phyloP scores from a whole-genome alignment of 139 green algal genomes.

The Pleodorina starrii region DNA sequence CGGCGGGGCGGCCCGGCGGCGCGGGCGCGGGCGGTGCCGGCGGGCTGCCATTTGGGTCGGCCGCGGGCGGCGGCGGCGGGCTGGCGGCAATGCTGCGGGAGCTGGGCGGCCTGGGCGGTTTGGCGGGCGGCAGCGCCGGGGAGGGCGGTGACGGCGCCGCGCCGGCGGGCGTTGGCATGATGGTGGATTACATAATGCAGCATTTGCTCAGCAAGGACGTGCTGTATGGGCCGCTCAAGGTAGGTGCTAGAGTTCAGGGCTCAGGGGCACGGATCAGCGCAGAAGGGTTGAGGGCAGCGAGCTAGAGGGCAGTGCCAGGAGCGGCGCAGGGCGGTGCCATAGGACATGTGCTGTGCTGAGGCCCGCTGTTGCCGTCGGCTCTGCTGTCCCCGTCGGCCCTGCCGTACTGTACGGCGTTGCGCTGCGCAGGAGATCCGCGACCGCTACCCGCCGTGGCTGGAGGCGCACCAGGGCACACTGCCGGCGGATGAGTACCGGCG shows the following conservation, averaged over 20 bases:
- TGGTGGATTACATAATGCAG: conserved; percentile 88
- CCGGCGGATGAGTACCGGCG: conserved; percentile 66
- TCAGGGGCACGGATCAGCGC: no score
- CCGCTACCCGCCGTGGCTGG: conserved; percentile 88
- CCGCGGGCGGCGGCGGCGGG: background rate
- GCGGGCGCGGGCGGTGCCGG: background rate
- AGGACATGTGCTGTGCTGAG: no score
- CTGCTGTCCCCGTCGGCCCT: no score
- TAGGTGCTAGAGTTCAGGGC: no score
- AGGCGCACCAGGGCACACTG: conserved; percentile 60
- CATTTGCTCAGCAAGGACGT: conserved; percentile 93
- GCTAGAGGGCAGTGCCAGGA: no score
- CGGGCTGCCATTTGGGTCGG: conserved; percentile 1
- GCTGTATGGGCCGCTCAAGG: conserved; percentile 88
- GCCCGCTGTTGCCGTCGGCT: no score
- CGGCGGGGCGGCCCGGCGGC: background rate
- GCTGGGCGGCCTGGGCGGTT: conserved; percentile 11
- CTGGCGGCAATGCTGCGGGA: background rate
- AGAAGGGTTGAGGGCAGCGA: no score
- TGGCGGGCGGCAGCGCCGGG: background rate
- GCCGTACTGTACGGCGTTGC: no score
- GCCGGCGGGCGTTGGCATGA: conserved; percentile 62
- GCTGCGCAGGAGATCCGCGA: conserved; percentile 82
- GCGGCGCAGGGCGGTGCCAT: no score
- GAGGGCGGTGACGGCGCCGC: conserved; percentile 42